Evolutionary conservation across 352 stramenopile genomes (phyloP).

Genomic region (Globisporangium emineosum): DNA sequence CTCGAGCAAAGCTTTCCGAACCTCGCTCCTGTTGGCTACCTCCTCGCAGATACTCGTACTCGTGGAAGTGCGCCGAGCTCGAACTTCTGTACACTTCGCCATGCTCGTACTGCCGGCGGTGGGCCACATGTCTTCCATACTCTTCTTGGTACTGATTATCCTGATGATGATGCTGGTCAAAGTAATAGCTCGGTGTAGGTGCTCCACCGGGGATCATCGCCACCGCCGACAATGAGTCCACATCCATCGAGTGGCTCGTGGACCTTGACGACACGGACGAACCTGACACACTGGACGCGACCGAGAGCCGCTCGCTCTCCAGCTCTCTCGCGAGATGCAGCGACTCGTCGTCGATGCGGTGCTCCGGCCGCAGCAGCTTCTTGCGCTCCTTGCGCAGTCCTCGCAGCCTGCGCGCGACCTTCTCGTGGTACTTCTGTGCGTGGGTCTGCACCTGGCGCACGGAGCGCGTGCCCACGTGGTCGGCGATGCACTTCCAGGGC

Average conservation of each 20-base stretch:
- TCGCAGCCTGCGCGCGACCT: conserved; percentile 28
- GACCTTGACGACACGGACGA: conserved; percentile 2
- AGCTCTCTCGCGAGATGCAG: conserved; percentile 18
- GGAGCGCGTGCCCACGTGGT: conserved; percentile 23
- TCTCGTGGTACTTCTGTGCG: conserved; percentile 32
- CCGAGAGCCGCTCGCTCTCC: conserved; percentile 9
- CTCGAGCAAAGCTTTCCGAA: neutral
- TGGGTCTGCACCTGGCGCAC: conserved; percentile 4
- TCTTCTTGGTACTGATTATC: neutral
- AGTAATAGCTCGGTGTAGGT: neutral
- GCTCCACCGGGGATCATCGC: neutral
- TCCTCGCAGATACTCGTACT: conserved; percentile 1
- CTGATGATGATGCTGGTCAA: neutral
- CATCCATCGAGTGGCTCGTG: neutral
- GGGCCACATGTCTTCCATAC: neutral
- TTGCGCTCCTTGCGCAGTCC: conserved; percentile 25
- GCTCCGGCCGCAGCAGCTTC: conserved; percentile 12
- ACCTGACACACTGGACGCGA: neutral
- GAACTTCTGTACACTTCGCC: neutral
- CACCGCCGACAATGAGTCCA: neutral
- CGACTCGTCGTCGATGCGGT: conserved; percentile 19
- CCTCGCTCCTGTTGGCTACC: too few species aligned
- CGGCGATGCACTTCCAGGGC: conserved; percentile 26
- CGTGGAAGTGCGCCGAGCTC: neutral
- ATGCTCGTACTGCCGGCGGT: neutral